Evolutionary conservation across 441 rosid genomes (phyloP), one percentile per base, ranked within the genome.

Genomic region (Euphorbia celastroides): DNA sequence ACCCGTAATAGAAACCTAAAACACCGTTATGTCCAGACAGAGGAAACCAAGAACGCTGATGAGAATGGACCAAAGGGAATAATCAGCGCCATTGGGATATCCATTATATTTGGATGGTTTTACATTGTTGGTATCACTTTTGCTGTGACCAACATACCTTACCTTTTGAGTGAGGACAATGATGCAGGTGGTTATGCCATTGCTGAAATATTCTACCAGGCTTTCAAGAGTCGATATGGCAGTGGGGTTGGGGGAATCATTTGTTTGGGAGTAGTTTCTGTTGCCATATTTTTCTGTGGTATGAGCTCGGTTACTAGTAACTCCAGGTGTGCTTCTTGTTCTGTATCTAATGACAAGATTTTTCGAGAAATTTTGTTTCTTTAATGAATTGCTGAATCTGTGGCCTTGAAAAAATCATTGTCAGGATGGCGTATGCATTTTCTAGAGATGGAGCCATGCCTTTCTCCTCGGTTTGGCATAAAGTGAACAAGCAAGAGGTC

Each of bases 371-470:
- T 19, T 38, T 9, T 3, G 61, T 19, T 16, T 26, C 57, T n/a
- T 42, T 58, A 51, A 56, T 14, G 14, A 57, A 26, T 23, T 44
- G 25, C 41, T 51, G 27, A 64, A 34, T 3, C 4, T 34, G 4
- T 34, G 38, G 4, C 55, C 28, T 0, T 30, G 7, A 28, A 34
- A 13, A 19, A 26, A 70, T 56, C 19, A 23, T 70, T 56, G 14
- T 64, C 84, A 93, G 99, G 83, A 94, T 93, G 99, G 97, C 86
- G 13, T 93, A 93, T 71, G 99, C 99, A 50, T 93, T 93, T 73
- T 93, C 99, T 7, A 91, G 97, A 85, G 99, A 93, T 68, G 96
- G 99, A 72, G 99, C 97, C 12, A 86, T 94, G 97, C 99, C 99
- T 41, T 52, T 78, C 60, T 91, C 97, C 5, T 79, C 86, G 1